phyloP scores from a whole-genome alignment of 108 stramenopile species.

The Fragilaria radians region DNA sequence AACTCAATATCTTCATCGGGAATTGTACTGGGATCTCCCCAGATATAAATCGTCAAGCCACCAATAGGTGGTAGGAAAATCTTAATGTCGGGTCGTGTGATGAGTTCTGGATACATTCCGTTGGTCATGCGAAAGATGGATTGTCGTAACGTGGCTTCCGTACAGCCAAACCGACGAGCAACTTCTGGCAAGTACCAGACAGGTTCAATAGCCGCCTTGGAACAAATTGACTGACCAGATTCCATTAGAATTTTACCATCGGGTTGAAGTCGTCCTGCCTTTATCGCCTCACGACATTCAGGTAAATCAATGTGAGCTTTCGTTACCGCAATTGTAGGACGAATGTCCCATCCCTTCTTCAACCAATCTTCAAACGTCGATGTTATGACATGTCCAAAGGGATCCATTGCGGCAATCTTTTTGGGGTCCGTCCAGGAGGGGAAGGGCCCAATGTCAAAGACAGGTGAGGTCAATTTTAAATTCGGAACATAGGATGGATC shows the following conservation, averaged over 20 bases:
- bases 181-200: conserved; percentile 99
- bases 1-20: conserved; percentile 96
- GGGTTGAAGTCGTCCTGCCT: conserved; percentile 78
- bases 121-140: conserved; percentile 97
- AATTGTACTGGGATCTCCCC: conserved; percentile 95
- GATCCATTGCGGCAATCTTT: conserved; percentile 94
- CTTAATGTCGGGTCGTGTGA: conserved; percentile 96
- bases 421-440: conserved; percentile 92
- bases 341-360: conserved; percentile 96
- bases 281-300: conserved; percentile 89
- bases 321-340: conserved; percentile 99
- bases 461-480: conserved; percentile 85
- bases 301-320: conserved; percentile 98
- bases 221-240: conserved; percentile 88
- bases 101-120: conserved; percentile 98
- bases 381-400: conserved; percentile 90
- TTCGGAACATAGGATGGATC: conserved; percentile 93
- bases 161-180: conserved; percentile 92
- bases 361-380: conserved; percentile 78
- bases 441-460: conserved; percentile 93
- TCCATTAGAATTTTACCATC: conserved; percentile 89
- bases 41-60: conserved; percentile 98
- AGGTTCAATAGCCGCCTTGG: conserved; percentile 98
- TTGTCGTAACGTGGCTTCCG: conserved; percentile 85
- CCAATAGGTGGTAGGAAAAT: conserved; percentile 99